Conservation (phyloP, 441 rosid species). For the Syzygium malaccense region DNA sequence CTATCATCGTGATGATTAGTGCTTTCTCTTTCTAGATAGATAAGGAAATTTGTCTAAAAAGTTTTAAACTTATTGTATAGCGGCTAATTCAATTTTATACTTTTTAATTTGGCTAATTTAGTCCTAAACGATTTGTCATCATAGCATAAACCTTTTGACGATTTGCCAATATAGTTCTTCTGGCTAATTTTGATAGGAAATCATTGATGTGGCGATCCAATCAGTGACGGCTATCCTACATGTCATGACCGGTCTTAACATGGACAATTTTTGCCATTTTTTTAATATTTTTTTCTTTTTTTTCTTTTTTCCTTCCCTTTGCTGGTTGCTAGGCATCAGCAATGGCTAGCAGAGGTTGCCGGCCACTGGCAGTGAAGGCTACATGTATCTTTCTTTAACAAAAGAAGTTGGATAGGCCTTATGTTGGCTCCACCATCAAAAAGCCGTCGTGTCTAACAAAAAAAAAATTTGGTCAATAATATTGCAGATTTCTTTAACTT, state of each 20-base stretch:
- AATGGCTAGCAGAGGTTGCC: rapidly evolving
- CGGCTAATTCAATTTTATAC: not conserved
- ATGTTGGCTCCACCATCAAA: not conserved
- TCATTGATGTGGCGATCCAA: rapidly evolving
- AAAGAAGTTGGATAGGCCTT: not conserved
- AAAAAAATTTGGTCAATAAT: too few relatives aligned
- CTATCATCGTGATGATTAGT: not conserved
- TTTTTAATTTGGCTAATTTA: not conserved
- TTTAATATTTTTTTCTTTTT: not conserved
- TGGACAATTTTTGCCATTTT: not conserved
- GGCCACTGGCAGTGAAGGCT: rapidly evolving
- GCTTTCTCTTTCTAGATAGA: not conserved
- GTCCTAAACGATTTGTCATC: not conserved
- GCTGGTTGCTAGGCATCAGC: not conserved
- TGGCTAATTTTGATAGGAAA: rapidly evolving
- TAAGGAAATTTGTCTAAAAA: not conserved
- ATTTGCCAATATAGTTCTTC: not conserved
- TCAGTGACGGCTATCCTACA: rapidly evolving
- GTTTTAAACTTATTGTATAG: not conserved
- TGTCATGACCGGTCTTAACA: rapidly evolving
- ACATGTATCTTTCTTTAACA: not conserved
- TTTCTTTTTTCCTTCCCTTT: not conserved
- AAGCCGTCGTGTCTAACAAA: not conserved
- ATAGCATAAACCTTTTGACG: not conserved
- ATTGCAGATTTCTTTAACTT: too few relatives aligned